Evolutionary conservation across 768 basidiomycete genomes (phyloP), one percentile per base, ranked within the genome.

Genomic region (Termitomyces sp.): DNA sequence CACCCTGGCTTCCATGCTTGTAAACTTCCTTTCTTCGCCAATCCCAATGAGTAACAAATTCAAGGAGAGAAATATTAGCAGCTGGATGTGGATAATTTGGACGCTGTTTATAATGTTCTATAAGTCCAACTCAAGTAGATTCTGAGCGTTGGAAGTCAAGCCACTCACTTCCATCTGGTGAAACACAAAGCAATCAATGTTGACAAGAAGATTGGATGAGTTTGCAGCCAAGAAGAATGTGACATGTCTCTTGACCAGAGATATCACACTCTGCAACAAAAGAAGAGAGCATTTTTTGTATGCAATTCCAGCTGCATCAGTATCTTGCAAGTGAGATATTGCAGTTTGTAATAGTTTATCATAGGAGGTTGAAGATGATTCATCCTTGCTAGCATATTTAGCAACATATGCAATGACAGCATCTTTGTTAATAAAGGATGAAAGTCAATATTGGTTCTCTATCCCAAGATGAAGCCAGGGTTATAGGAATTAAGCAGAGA

Each of bases 381-480:
- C 37, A 3, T 54, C 53, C 51, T 59, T 50, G n/a, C 58, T 59
- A 9, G 53, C 53, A 55, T 55, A 59, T 33, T 55, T 59, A 22
- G 58, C 58, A 29, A 59, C 42, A 55, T 59, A 59, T 36, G 54
- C 58, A 55, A 59, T 59, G 0, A 59, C 58, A 49, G 58, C 53
- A n/a, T n/a, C n/a, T n/a, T n/a, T n/a, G n/a, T n/a, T n/a, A n/a
- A 59, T 51, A 28, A 59, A 42, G 31, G 31, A 12, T 29, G 47
- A 29, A 67, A 50, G 47, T 67, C 63, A 41, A 68, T 66, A 49
- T 69, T 69, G 1, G 63, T 65, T 15, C 61, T 47, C 67, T 64
- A 69, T 18, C 54, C 63, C 15, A 55, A 26, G 15, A 69, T n/a
- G n/a, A n/a, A n/a, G n/a, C n/a, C n/a, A n/a, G n/a, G n/a, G n/a